These are phyloP conservation scores for Phytophthora crassamura DNA, from an alignment of 352 stramenopile species.

Conservation along the genomic window DNA sequence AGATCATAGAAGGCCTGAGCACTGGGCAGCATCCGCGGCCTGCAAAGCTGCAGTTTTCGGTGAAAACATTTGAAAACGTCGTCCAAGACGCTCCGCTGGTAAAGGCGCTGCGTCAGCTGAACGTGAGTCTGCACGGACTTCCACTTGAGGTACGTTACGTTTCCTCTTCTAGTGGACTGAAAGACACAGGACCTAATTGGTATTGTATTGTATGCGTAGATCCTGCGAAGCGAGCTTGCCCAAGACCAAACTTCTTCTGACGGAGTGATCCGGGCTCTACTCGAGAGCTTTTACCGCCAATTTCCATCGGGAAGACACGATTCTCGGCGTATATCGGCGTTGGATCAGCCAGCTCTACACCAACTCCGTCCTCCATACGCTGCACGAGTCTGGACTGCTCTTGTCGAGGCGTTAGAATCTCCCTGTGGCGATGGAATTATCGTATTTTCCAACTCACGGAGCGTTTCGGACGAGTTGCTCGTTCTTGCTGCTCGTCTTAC, in stretches of 20 bases:
- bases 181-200: not conserved
- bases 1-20: constrained; percentile 50
- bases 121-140: constrained; percentile 40
- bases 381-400: constrained; percentile 30
- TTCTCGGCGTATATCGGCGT: constrained; percentile 16
- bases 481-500: constrained; percentile 44
- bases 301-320: constrained; percentile 26
- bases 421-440: constrained; percentile 47
- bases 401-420: constrained; percentile 32
- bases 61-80: constrained; percentile 46
- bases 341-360: constrained; percentile 18
- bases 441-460: constrained; percentile 57
- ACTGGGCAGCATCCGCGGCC: not conserved
- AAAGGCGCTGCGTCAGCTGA: constrained; percentile 30
- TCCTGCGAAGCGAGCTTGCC: constrained; percentile 14
- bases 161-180: not conserved
- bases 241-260: constrained; percentile 13
- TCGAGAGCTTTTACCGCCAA: constrained; percentile 33
- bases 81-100: constrained; percentile 24
- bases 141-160: constrained; percentile 28
- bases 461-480: constrained; percentile 38
- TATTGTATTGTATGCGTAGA: constrained; percentile 8
- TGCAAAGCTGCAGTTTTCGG: constrained; percentile 28
- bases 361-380: constrained; percentile 38
- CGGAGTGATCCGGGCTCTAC: constrained; percentile 10